A percentile compares a stretch with the other conserved stretches of the same genome.
Conservation (phyloP, 23 red algal species). For the Gracilariopsis chorda region DNA sequence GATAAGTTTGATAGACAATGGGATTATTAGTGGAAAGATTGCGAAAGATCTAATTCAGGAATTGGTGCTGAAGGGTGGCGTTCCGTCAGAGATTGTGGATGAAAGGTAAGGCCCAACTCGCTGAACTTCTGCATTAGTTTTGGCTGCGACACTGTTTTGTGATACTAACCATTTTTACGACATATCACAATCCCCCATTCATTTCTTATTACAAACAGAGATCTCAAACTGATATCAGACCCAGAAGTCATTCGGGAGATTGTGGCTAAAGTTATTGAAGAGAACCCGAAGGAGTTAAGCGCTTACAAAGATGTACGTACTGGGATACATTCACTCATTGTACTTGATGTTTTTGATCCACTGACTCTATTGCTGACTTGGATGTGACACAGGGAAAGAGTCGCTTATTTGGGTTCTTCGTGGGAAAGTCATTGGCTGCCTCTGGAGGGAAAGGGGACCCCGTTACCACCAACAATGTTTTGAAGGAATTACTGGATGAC, state of each 20-base stretch:
- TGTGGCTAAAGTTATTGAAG: conserved; percentile 43
- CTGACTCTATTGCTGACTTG: not conserved
- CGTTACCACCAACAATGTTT: conserved; percentile 45
- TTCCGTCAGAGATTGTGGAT: conserved; percentile 70
- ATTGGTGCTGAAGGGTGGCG: conserved; percentile 65
- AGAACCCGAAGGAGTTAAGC: conserved; percentile 73
- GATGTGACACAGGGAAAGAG: conserved; percentile 60
- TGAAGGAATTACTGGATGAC: conserved; percentile 76
- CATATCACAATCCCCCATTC: not conserved
- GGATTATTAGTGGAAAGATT: conserved; percentile 92
- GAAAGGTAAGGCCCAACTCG: conserved; percentile 57
- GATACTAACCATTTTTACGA: not conserved
- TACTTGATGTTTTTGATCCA: not conserved
- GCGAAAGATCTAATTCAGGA: conserved; percentile 77
- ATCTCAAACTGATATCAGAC: conserved; percentile 75
- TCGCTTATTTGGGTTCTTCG: conserved; percentile 90
- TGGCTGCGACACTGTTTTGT: not conserved
- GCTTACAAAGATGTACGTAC: conserved; percentile 64
- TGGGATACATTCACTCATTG: not conserved
- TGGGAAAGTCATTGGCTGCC: conserved; percentile 76
- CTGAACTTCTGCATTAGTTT: not conserved
- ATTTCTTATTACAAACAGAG: conserved; percentile 22
- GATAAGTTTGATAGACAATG: conserved; percentile 76
- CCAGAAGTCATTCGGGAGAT: conserved; percentile 39
- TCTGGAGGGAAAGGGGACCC: conserved; percentile 70